These are phyloP conservation scores for Suhomyces panamericanus DNA, from an alignment of 1,139 yeast species.

Conservation along the genomic window DNA sequence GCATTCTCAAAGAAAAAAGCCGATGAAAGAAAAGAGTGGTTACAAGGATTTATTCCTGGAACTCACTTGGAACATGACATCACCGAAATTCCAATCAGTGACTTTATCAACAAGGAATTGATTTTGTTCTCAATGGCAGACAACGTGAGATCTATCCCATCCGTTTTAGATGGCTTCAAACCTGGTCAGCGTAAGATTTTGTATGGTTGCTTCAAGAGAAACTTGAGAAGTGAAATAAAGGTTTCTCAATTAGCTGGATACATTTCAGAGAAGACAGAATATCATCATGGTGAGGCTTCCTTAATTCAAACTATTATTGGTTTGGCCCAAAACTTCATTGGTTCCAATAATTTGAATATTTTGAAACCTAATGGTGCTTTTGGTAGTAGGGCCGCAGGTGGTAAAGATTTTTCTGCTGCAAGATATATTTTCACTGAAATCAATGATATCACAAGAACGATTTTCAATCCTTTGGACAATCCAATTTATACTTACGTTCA, in stretches of 20 bases:
- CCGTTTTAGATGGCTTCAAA: conserved; percentile 90
- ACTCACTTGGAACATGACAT: conserved; percentile 86
- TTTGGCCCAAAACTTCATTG: conserved; percentile 92
- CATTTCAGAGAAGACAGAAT: conserved; percentile 85
- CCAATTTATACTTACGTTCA: conserved; percentile 77
- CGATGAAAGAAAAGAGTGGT: conserved; percentile 97
- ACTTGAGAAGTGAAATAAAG: conserved; percentile 73
- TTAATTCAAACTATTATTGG: conserved; percentile 88
- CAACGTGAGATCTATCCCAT: conserved; percentile 92
- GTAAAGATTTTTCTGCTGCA: conserved; percentile 98
- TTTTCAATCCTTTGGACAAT: conserved; percentile 80
- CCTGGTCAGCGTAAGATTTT: conserved; percentile 97
- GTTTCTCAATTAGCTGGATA: conserved; percentile 92
- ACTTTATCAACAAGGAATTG: conserved; percentile 92
- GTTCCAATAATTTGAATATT: conserved; percentile 84
- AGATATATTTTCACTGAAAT: conserved; percentile 94
- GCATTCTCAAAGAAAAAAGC: conserved; percentile 96
- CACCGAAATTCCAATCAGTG: conserved; percentile 80
- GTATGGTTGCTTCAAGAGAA: conserved; percentile 84
- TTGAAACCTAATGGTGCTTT: conserved; percentile 93
- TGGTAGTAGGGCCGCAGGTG: conserved; percentile 97
- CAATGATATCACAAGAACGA: conserved; percentile 68
- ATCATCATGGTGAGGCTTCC: conserved; percentile 94
- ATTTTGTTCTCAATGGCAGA: conserved; percentile 97
- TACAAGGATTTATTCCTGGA: conserved; percentile 85